Evolutionary conservation across 2,329 filamentous ascomycete species (phyloP).

Genomic region (Neoascochyta sp.): DNA sequence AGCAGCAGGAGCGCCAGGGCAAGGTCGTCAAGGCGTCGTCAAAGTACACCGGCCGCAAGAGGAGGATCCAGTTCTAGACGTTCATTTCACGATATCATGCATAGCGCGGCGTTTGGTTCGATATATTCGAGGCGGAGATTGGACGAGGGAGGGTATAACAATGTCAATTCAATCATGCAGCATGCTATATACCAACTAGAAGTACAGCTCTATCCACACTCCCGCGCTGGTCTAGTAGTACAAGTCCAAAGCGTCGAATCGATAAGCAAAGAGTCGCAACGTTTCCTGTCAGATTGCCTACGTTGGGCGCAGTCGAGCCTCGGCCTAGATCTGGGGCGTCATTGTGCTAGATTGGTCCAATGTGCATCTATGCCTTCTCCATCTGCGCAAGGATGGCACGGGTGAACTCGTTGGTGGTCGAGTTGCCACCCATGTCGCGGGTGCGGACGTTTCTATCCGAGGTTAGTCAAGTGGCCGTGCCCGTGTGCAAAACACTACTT

Average conservation of each 20-base stretch:
- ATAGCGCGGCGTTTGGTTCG: slow-evolving; percentile 36
- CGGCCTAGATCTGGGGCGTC: slow-evolving; percentile 6
- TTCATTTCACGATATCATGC: slow-evolving; percentile 25
- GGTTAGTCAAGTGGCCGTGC: slow-evolving; percentile 25
- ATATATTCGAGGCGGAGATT: slow-evolving; percentile 8
- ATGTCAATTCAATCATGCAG: slow-evolving; percentile 36
- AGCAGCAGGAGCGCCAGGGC: slow-evolving; percentile 90
- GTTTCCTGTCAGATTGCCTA: too few species aligned
- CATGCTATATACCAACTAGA: slow-evolving; percentile 42
- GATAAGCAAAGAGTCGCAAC: slow-evolving; percentile 15
- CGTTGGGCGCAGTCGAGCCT: slow-evolving; percentile 6
- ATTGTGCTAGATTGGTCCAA: slow-evolving; percentile 15
- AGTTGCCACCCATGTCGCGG: slow-evolving; percentile 89
- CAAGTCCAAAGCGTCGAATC: slow-evolving; percentile 26
- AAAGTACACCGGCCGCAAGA: slow-evolving; percentile 90
- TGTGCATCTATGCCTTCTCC: slow-evolving; percentile 55
- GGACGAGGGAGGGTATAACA: slow-evolving; percentile 21
- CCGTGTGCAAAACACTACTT: slow-evolving; percentile 36
- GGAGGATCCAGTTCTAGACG: slow-evolving; percentile 69
- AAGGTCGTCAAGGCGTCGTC: slow-evolving; percentile 89
- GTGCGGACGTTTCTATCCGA: slow-evolving; percentile 73
- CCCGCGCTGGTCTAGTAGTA: slow-evolving; percentile 32
- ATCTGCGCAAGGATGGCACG: slow-evolving; percentile 91
- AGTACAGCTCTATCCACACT: slow-evolving; percentile 41
- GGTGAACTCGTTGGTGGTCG: slow-evolving; percentile 92